Evolutionary conservation across 2,329 filamentous ascomycete species (phyloP).

Genomic region (Escovopsis sp.): DNA sequence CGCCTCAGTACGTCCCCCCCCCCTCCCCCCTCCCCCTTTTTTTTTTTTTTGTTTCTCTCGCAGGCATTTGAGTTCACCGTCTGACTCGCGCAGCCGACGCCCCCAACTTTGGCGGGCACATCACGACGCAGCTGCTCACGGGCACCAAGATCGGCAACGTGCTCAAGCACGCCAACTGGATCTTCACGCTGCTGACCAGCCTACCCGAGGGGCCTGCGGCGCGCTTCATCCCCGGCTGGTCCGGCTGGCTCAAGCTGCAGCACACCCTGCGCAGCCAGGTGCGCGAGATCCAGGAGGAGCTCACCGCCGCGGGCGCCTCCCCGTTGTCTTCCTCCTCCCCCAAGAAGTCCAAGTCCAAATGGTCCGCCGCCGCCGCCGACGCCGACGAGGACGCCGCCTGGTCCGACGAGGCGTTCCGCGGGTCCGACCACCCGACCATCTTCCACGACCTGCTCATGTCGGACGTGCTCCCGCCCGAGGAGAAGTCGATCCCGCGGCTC

Average conservation of each 20-base stretch:
- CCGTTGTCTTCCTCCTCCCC: no score
- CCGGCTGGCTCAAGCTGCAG: conserved; percentile 24
- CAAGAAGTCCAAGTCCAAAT: no score
- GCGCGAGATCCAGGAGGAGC: conserved; percentile 16
- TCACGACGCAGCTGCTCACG: conserved; percentile 21
- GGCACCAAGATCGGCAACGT: conserved; percentile 23
- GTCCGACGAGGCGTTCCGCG: conserved; percentile 20
- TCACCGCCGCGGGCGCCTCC: no score
- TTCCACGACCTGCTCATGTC: conserved; percentile 21
- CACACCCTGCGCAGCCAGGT: conserved; percentile 23
- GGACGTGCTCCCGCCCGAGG: conserved; percentile 15
- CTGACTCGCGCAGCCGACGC: conserved; percentile 19
- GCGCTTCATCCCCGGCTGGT: conserved; percentile 22
- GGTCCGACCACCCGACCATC: conserved; percentile 21
- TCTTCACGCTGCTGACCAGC: conserved; percentile 19
- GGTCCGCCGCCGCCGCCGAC: no score
- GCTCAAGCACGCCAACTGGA: conserved; percentile 22
- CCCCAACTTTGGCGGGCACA: conserved; percentile 20
- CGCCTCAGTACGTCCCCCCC: conserved; percentile 13
- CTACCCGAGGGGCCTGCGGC: conserved; percentile 21
- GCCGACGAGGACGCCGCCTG: no score
- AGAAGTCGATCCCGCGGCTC: conserved; percentile 20
- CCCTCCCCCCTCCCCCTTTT: no score
- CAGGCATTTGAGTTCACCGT: no score
- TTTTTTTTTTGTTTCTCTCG: no score